These are phyloP conservation scores for Chytriomyces sp. DNA, from an alignment of 192 early-diverging fungal genomes.

Conservation along the genomic window DNA sequence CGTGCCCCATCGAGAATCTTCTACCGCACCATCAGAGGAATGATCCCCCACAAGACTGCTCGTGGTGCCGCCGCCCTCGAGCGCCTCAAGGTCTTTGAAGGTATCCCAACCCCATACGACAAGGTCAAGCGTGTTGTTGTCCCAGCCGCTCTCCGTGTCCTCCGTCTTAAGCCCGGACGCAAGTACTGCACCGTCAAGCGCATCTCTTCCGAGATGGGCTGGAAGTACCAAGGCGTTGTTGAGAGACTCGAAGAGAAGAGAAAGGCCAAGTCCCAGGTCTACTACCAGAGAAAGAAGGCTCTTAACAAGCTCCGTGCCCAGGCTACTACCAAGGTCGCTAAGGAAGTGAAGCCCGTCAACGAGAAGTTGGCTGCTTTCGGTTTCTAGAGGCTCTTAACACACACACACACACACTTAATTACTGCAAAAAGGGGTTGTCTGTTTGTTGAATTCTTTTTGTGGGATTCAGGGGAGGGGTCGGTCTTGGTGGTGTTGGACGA, in stretches of 20 bases:
- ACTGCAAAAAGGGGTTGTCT: not conserved
- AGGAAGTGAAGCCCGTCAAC: conserved; percentile 63
- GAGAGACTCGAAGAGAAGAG: conserved; percentile 98
- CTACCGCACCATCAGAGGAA: conserved; percentile 96
- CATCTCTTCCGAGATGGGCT: conserved; percentile 94
- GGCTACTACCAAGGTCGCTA: conserved; percentile 70
- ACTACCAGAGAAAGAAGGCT: conserved; percentile 86
- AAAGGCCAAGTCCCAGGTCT: conserved; percentile 91
- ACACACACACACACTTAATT: too few relatives aligned
- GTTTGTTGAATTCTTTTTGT: not conserved
- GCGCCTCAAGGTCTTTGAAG: conserved; percentile 99
- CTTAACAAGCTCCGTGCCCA: conserved; percentile 61
- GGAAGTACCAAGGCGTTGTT: conserved; percentile 99
- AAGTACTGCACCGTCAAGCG: conserved; percentile 96
- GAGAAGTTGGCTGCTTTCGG: conserved; percentile 68
- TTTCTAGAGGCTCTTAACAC: conserved; percentile 47
- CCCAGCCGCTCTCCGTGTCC: conserved; percentile 94
- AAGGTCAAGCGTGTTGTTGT: conserved; percentile 96
- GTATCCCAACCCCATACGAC: conserved; percentile 97
- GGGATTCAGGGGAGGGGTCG: not conserved
- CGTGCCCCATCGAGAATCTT: conserved; percentile 97
- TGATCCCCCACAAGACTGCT: conserved; percentile 99
- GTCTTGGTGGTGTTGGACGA: not conserved
- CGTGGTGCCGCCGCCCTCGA: conserved; percentile 97
- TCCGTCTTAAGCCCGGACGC: conserved; percentile 95